phyloP scores from a whole-genome alignment of 1,284 basidiomycete genomes.

The Papiliotrema flavescens region DNA sequence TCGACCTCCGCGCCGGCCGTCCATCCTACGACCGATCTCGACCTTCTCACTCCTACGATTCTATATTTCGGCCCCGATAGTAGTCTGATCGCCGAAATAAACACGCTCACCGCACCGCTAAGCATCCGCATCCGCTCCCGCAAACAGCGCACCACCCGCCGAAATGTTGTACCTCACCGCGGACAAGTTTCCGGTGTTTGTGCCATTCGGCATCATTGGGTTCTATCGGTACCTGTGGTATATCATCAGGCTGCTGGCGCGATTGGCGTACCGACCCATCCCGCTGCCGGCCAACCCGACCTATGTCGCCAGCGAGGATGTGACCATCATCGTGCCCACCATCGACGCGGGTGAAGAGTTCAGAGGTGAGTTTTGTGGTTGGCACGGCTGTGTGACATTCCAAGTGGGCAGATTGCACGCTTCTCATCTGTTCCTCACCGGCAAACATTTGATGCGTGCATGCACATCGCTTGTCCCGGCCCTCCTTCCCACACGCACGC shows the following conservation, averaged over 20 bases:
- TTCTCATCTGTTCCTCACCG: too few relatives aligned
- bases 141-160: too few relatives aligned
- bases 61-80: too few relatives aligned
- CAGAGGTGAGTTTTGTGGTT: slow-evolving; percentile 52
- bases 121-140: too few relatives aligned
- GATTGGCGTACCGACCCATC: slow-evolving; percentile 72
- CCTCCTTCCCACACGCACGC: background rate
- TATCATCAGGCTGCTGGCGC: slow-evolving; percentile 71
- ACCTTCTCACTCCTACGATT: too few relatives aligned
- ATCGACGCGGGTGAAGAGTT: slow-evolving; percentile 93
- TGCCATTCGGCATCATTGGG: slow-evolving; percentile 86
- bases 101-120: too few relatives aligned
- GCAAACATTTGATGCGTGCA: too few relatives aligned
- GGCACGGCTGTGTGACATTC: too few relatives aligned
- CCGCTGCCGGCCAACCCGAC: slow-evolving; percentile 83
- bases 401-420: too few relatives aligned
- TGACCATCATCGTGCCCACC: slow-evolving; percentile 90
- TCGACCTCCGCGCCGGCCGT: too few relatives aligned
- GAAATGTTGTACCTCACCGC: slow-evolving; percentile 5
- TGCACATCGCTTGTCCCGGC: background rate
- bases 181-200: slow-evolving; percentile 47
- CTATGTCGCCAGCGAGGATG: slow-evolving; percentile 81
- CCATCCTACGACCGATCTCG: too few relatives aligned
- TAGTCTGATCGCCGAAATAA: too few relatives aligned
- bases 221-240: slow-evolving; percentile 86